These are phyloP conservation scores for Apiospora marii DNA, from an alignment of 2,329 filamentous ascomycete species.

Conservation along the genomic window DNA sequence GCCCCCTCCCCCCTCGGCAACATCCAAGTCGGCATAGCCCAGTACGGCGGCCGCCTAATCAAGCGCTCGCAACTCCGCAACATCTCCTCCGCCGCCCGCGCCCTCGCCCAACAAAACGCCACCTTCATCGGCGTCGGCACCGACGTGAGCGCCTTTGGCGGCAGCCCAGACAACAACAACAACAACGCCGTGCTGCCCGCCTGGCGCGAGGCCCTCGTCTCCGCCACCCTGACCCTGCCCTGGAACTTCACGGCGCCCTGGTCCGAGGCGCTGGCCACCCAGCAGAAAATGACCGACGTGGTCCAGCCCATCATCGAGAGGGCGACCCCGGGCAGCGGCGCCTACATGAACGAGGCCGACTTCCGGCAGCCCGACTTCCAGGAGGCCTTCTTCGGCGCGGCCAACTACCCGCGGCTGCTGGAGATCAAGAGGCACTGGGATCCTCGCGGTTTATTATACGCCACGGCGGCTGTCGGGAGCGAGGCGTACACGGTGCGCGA, in stretches of 20 bases:
- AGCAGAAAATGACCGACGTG: conserved; percentile 41
- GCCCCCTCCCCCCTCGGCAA: conserved; percentile 45
- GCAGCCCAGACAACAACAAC: conserved; percentile 27
- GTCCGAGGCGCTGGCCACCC: conserved; percentile 35
- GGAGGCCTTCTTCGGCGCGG: conserved; percentile 36
- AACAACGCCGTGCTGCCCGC: conserved; percentile 44
- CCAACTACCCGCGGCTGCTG: conserved; percentile 12
- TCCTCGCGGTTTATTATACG: conserved; percentile 1
- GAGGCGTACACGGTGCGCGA: conserved; percentile 7
- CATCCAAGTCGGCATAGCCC: conserved; percentile 42
- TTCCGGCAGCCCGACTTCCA: conserved; percentile 45
- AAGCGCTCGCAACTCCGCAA: conserved; percentile 41
- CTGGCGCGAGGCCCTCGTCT: conserved; percentile 43
- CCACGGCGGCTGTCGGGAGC: conserved; percentile 3
- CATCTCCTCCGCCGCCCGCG: conserved; percentile 40
- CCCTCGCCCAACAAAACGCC: conserved; percentile 41
- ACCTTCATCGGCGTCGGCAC: conserved; percentile 42
- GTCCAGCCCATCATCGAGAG: conserved; percentile 39
- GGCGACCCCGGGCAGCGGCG: conserved; percentile 35
- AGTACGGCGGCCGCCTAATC: conserved; percentile 47
- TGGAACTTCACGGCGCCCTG: conserved; percentile 34
- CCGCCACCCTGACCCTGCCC: conserved; percentile 32
- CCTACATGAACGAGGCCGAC: conserved; percentile 53
- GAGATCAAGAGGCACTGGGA: conserved; percentile 21
- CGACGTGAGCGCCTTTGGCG: conserved; percentile 38